Conservation (phyloP, 257 asterid species). For the Asclepias syriaca region DNA sequence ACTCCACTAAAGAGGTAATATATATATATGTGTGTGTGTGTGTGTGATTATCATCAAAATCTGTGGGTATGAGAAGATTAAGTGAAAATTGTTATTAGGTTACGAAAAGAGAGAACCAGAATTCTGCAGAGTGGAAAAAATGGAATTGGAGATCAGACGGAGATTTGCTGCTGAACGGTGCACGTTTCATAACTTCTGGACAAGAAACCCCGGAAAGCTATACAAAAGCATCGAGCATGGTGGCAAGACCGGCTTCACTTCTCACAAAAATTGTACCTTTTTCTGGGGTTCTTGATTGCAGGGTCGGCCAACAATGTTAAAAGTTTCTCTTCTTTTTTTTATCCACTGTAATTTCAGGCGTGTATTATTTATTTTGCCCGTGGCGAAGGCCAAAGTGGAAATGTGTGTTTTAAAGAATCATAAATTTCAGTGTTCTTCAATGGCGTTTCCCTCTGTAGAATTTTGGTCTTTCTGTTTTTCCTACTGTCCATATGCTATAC, state of each 20-base stretch:
- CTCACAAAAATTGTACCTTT: conserved; percentile 38
- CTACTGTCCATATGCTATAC: no score
- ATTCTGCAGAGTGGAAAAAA: conserved; percentile 13
- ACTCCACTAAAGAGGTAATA: conserved; percentile 33
- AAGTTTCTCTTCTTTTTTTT: neutral
- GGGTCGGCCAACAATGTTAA: conserved; percentile 42
- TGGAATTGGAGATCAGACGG: conserved; percentile 84
- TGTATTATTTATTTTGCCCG: neutral
- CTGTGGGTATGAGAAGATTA: no score
- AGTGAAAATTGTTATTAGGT: conserved; percentile 6
- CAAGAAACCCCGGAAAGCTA: conserved; percentile 42
- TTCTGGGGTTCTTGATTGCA: conserved; percentile 55
- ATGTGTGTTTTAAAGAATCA: neutral
- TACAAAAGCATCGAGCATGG: conserved; percentile 66
- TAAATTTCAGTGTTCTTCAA: neutral
- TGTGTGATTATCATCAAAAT: no score
- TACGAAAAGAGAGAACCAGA: conserved; percentile 8
- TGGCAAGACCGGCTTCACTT: conserved; percentile 62
- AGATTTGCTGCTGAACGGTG: conserved; percentile 57
- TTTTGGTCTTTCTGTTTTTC: no score
- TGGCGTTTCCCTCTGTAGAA: neutral
- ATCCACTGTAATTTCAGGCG: no score
- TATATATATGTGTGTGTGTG: no score
- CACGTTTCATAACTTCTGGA: conserved; percentile 48
- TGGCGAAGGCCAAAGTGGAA: neutral